phyloP scores from a whole-genome alignment of 805 yeast genomes.

The Yarrowia sp. region DNA sequence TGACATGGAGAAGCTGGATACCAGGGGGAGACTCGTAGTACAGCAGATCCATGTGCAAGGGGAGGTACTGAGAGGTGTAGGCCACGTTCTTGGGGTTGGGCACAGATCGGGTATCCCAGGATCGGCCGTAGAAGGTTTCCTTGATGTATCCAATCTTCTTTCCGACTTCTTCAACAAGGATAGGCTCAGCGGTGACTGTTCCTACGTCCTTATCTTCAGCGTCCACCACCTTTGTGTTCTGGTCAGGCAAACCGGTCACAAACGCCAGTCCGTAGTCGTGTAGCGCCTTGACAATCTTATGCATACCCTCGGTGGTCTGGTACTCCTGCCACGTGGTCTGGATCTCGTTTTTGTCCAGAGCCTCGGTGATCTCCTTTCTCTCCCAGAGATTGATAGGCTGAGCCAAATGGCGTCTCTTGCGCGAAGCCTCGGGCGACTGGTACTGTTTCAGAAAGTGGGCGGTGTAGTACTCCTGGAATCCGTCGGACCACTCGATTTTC shows the following conservation, averaged over 20 bases:
- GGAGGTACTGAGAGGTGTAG: slow-evolving; percentile 66
- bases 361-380: slow-evolving; percentile 40
- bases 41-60: slow-evolving; percentile 77
- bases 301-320: slow-evolving; percentile 50
- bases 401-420: slow-evolving; percentile 50
- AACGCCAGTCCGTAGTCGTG: slow-evolving; percentile 65
- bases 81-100: slow-evolving; percentile 72
- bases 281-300: slow-evolving; percentile 55
- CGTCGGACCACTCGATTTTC: slow-evolving; percentile 59
- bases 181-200: slow-evolving; percentile 40
- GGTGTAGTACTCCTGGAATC: slow-evolving; percentile 55
- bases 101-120: slow-evolving; percentile 67
- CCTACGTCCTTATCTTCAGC: slow-evolving; percentile 47
- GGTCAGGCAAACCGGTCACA: slow-evolving; percentile 60
- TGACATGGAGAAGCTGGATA: slow-evolving; percentile 68
- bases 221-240: slow-evolving; percentile 42
- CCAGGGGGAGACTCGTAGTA: slow-evolving; percentile 87
- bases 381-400: slow-evolving; percentile 49
- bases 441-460: slow-evolving; percentile 57
- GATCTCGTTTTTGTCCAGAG: slow-evolving; percentile 47
- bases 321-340: slow-evolving; percentile 54
- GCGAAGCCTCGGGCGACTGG: slow-evolving; percentile 51
- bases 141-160: slow-evolving; percentile 70
- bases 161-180: slow-evolving; percentile 56
- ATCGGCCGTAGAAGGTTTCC: slow-evolving; percentile 72